Evolutionary conservation across 192 early-diverging fungal species (phyloP).

Genomic region (Coemansia sp.): DNA sequence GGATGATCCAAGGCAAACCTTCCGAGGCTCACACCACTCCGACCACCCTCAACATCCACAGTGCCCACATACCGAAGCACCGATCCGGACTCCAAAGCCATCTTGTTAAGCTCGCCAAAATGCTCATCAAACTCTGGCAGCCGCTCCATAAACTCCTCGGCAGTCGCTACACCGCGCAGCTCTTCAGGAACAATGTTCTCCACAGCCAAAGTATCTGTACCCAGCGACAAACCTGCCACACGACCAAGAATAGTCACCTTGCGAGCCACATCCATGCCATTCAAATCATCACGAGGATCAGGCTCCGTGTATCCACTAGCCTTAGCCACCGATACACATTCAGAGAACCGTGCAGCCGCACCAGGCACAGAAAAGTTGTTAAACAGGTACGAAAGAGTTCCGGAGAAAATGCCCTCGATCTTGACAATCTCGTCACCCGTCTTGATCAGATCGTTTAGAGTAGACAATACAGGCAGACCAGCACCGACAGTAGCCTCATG

Average conservation of each 20-base stretch:
- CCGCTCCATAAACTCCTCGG: constrained; percentile 80
- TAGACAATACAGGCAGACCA: constrained; percentile 90
- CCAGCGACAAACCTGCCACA: constrained; percentile 74
- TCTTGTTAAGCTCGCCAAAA: constrained; percentile 76
- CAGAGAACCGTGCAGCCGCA: constrained; percentile 70
- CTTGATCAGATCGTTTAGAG: constrained; percentile 81
- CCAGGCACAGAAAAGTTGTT: constrained; percentile 86
- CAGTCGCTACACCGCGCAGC: constrained; percentile 64
- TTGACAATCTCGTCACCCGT: constrained; percentile 91
- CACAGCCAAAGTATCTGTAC: constrained; percentile 73
- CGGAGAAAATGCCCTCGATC: constrained; percentile 97
- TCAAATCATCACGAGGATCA: constrained; percentile 97
- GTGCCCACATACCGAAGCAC: constrained; percentile 94
- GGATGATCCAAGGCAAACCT: constrained; percentile 85
- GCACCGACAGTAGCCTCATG: constrained; percentile 98
- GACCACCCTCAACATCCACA: constrained; percentile 65
- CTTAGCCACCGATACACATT: constrained; percentile 87
- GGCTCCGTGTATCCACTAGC: constrained; percentile 96
- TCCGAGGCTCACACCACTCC: constrained; percentile 74
- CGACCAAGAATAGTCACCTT: constrained; percentile 90
- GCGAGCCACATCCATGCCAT: constrained; percentile 99
- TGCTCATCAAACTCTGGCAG: constrained; percentile 84
- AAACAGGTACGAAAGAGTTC: constrained; percentile 97
- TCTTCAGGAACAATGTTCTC: constrained; percentile 96
- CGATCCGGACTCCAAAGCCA: constrained; percentile 63